Base-by-base conservation (phyloP, 805 yeast genomes). In the Lachancea sp. region DNA sequence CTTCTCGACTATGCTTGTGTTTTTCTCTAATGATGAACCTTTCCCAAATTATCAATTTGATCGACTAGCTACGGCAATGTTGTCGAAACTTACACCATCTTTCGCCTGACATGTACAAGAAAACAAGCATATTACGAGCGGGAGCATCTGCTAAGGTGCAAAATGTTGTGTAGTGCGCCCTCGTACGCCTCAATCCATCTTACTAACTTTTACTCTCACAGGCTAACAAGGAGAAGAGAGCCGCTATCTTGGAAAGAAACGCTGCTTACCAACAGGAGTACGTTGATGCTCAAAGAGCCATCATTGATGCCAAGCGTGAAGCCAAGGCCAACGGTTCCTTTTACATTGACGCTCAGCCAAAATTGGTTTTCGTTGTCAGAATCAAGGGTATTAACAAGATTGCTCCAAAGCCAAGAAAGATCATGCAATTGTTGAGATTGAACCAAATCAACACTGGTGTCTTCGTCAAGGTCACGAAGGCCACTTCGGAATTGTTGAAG, bases 391-490 rank as follows among this genome's bases (percentile, higher is more conserved):
- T 89, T 72, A 84, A 77, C 89, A 89, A 88, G 83, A 87, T 89
- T 63, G 85, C 96, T 67, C 96, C 97, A 67, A 89, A 89, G 83
- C 96, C 96, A 80, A 88, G 96, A 85, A 89, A 89, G 85, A 95
- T 89, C 64, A 72, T 87, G 71, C 96, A 83, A 75, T 80, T 88
- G 69, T 77, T 86, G 71, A 83, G 96, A 79, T 80, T 87, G 72
- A 77, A 80, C 68, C 95, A 85, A 77, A 84, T 87, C 72, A 87
- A 87, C 79, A 77, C 92, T 63, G 96, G 90, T 80, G 92, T 84
- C 55, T 87, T 87, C 67, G 94, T 87, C 67, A 87, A 83, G 74
- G 81, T 87, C 63, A 87, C 95, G 81, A 87, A 87, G 80, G 95
- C 96, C 63, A 87, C 96, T 64, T 61, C 79, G 58, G 96, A 87